phyloP scores from a whole-genome alignment of 2,329 filamentous ascomycete species.

The Aplosporella prunicola region DNA sequence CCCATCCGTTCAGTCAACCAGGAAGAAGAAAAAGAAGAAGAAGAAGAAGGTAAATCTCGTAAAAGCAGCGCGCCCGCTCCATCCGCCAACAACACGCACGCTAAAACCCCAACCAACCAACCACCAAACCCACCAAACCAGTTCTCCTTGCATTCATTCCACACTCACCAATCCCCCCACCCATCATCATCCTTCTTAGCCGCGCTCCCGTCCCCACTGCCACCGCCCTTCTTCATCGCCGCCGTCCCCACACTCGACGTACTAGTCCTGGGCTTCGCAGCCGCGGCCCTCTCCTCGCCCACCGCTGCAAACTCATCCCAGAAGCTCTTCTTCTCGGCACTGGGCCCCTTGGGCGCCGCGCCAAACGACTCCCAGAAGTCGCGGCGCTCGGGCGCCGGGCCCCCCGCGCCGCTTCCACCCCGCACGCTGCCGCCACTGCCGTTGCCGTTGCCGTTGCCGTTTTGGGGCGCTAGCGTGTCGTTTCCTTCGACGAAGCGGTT shows the following conservation, averaged over 20 bases:
- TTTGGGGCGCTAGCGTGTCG: slow-evolving; percentile 18
- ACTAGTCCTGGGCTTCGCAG: slow-evolving; percentile 28
- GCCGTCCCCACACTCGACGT: slow-evolving; percentile 54
- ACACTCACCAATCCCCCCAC: slow-evolving; percentile 45
- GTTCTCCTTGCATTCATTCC: slow-evolving; percentile 9
- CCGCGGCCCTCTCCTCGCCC: slow-evolving; percentile 25
- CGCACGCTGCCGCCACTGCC: not conserved
- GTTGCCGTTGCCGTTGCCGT: slow-evolving; percentile 12
- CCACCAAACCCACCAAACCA: too few species aligned
- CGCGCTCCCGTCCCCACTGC: slow-evolving; percentile 15
- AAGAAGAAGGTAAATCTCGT: too few species aligned
- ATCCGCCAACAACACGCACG: too few species aligned
- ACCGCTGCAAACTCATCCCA: slow-evolving; percentile 38
- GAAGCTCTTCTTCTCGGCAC: slow-evolving; percentile 44
- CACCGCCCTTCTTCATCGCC: slow-evolving; percentile 47
- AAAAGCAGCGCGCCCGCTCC: too few species aligned
- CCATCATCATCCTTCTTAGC: slow-evolving; percentile 45
- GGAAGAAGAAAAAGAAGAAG: too few species aligned
- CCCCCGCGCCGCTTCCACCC: slow-evolving; percentile 24
- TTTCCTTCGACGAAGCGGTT: slow-evolving; percentile 80
- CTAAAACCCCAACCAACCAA: too few species aligned
- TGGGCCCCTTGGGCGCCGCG: slow-evolving; percentile 45
- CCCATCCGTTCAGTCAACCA: too few species aligned
- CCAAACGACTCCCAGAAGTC: slow-evolving; percentile 93
- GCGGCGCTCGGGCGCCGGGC: slow-evolving; percentile 56